Conservation (phyloP, 305 asterid species). For the Galium porrigens region DNA sequence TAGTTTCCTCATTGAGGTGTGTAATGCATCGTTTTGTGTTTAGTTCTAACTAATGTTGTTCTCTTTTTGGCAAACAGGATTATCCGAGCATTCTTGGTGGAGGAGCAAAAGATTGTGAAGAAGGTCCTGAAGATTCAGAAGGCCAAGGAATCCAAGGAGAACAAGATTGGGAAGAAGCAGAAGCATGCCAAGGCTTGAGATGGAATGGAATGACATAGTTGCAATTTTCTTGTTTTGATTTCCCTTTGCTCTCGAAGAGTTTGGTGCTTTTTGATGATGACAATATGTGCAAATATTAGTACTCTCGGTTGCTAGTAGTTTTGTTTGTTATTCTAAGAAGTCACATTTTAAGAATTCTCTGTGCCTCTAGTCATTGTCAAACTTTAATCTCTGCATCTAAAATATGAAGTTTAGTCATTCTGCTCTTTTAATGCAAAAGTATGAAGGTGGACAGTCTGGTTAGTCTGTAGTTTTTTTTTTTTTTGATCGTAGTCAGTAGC, state of each 20-base stretch:
- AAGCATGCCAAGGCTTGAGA: slow-evolving; percentile 43
- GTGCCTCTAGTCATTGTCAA: not conserved
- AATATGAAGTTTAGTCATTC: not conserved
- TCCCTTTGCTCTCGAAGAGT: slow-evolving; percentile 11
- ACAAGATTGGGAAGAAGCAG: slow-evolving; percentile 23
- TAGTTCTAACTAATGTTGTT: not conserved
- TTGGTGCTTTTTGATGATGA: slow-evolving; percentile 28
- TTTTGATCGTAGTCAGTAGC: no score
- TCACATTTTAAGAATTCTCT: not conserved
- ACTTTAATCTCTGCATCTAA: not conserved
- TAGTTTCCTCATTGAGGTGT: not conserved
- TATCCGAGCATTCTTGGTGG: slow-evolving; percentile 71
- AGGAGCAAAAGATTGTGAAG: slow-evolving; percentile 74
- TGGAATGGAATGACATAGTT: slow-evolving; percentile 17
- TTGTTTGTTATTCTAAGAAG: not conserved
- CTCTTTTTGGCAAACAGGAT: slow-evolving; percentile 25
- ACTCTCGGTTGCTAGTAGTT: not conserved
- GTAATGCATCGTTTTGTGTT: not conserved
- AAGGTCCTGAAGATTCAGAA: slow-evolving; percentile 64
- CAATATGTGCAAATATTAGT: slow-evolving; percentile 16
- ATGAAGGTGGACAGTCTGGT: no score
- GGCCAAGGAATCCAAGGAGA: slow-evolving; percentile 49
- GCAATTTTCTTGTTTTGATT: slow-evolving; percentile 3
- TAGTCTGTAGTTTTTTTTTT: no score
- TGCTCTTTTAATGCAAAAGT: not conserved